Base-by-base conservation (phyloP, 495 filamentous ascomycete genomes). In the Parachaetomium inaequale region DNA sequence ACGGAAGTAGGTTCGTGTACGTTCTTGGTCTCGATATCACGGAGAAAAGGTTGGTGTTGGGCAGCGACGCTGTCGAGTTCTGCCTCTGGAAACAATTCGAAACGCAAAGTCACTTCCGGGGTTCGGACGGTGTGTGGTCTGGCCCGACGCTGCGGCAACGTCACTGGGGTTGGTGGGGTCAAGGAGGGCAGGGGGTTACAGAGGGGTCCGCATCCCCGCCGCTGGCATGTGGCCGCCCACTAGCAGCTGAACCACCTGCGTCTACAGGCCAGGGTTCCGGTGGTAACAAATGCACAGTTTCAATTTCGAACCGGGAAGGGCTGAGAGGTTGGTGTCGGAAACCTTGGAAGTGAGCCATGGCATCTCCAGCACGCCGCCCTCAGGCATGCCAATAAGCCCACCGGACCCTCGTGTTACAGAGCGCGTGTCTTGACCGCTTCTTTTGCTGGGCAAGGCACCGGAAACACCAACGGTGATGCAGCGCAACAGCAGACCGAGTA, bases 41-140 rank as follows among this genome's bases (percentile, higher is more conserved):
- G 12, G 3, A 10, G 12, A 15, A 2, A 17, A 49, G 21, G 11
- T 11, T 12, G 21, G 25, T 36, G 14, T 3, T 17, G 3, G n/a
- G 32, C 51, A 25, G 32, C 32, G 28, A 19, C 2, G 7, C 7
- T 15, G 19, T 23, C 4, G 14, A 15, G 3, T 23, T 31, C 11
- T 14, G 42, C 5, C 25, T 57, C 25, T 69, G 54, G 70, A 72
- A 72, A 59, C 68, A 34, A n/a, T 61, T 72, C 23, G 70, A 72
- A 72, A 55, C 62, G 40, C 66, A 64, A 56, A 66, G 70, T 72
- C 65, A 40, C 53, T 40, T 46, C 25, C 43, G 28, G 55, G 42
- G 40, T 47, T 58, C 47, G 42, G 55, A 32, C n/a, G 31, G 28
- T 14, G 52, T 26, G 52, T 23, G 58, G 32, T 56, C 45, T 28